Base-by-base conservation (phyloP, 495 filamentous ascomycete genomes). In the Tuber melanosporum region DNA sequence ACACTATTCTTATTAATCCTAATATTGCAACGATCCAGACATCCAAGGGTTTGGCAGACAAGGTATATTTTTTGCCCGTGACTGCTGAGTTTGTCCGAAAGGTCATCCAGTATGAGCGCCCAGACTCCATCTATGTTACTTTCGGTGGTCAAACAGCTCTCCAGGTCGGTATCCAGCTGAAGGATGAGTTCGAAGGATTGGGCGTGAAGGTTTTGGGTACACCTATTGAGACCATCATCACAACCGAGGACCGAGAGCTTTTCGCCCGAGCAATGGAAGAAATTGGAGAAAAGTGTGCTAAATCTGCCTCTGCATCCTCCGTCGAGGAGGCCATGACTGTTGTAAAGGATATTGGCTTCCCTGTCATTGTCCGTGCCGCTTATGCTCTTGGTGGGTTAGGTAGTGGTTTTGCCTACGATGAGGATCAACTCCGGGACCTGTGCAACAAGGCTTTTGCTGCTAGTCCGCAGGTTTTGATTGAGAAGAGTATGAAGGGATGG, bases 1-100 rank as follows among this genome's bases (percentile, higher is more conserved):
- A 93, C 80, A 97, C 95, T 3, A 91, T 99, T 76, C 90, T 99
- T 74, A 94, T 99, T 87, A 99, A 99, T 85, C 95, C 95, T 71
- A 99, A 99, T 85, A 99, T 99, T 81, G 95, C 95, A 52, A 99
- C 95, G 43, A 99, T 99, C 82, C 95, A 99, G 85, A 99, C 95
- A 49, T 95, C 97, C 41, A 96, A 97, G 87, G 97, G 97, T 79
- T 89, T 99, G 72, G 95, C 95, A 15, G 95, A 99, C 81, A 95
- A 98, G 85, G 93, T 99, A 75, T 99, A 98, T 86, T 99, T 98
- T 87, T 90, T 98, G 3, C 95, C 95, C 15, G 95, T 99, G 71
- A 99, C 94, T 42, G 93, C 94, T 62, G 94, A 98, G 84, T 99
- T 98, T 81, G 95, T 99, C 71, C 94, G 93, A 79, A 95, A 98